phyloP scores from a whole-genome alignment of 2,329 filamentous ascomycete species.

The Cordyceps tenuipes region DNA sequence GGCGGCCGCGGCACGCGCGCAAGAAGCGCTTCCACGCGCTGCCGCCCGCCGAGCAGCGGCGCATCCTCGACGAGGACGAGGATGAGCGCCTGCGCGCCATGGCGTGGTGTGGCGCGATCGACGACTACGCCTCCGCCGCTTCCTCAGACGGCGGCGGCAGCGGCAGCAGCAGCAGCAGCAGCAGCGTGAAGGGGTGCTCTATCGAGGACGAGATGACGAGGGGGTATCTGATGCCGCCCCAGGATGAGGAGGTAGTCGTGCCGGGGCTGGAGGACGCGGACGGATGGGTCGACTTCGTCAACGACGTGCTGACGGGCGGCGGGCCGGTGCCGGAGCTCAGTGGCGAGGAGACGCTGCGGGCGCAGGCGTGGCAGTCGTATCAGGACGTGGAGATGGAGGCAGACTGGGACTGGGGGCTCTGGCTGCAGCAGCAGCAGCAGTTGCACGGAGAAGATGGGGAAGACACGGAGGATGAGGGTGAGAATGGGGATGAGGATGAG shows the following conservation, averaged over 20 bases:
- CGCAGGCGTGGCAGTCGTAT: slow-evolving; percentile 18
- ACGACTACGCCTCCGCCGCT: slow-evolving; percentile 13
- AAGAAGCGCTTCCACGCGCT: slow-evolving; percentile 37
- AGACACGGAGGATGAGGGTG: no score
- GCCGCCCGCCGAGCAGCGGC: slow-evolving; percentile 26
- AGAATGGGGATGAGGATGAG: background rate
- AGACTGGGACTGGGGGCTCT: slow-evolving; percentile 18
- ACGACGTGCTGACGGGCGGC: slow-evolving; percentile 19
- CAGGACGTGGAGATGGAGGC: slow-evolving; percentile 12
- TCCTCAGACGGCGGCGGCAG: background rate
- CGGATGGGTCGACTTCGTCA: slow-evolving; percentile 22
- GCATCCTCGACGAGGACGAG: slow-evolving; percentile 29
- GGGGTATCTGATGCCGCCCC: slow-evolving; percentile 23
- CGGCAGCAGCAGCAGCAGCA: slow-evolving; percentile 9
- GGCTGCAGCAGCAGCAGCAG: slow-evolving; percentile 15
- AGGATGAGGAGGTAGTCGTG: slow-evolving; percentile 6
- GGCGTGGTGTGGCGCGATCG: slow-evolving; percentile 23
- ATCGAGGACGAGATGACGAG: slow-evolving; percentile 27
- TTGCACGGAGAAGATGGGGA: no score
- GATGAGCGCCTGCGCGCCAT: slow-evolving; percentile 27
- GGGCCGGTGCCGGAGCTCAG: slow-evolving; percentile 15
- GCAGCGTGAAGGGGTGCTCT: background rate
- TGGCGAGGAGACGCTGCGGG: slow-evolving; percentile 19
- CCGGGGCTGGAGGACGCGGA: slow-evolving; percentile 15
- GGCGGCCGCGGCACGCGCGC: slow-evolving; percentile 35